Evolutionary conservation across 192 early-diverging fungal genomes (phyloP).

Genomic region (Backusella morwellensis): DNA sequence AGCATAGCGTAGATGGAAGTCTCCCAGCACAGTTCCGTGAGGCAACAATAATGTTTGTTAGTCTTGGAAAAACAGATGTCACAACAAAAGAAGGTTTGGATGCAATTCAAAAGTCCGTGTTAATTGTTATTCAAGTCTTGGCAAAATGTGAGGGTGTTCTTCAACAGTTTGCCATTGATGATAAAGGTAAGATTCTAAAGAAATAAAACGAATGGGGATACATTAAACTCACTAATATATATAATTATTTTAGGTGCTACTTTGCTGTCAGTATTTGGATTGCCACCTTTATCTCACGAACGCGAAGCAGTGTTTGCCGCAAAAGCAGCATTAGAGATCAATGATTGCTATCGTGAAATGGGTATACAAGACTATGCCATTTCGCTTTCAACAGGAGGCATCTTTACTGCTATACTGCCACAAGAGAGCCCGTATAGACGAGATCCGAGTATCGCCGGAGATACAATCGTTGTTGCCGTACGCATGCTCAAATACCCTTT

Average conservation of each 20-base stretch:
- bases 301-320: slow-evolving; percentile 50
- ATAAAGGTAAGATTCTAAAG: slow-evolving; percentile 33
- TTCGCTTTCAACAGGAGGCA: slow-evolving; percentile 45
- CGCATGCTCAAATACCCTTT: slow-evolving; percentile 50
- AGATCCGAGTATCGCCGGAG: slow-evolving; percentile 51
- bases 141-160: slow-evolving; percentile 49
- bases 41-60: slow-evolving; percentile 50
- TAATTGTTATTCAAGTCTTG: slow-evolving; percentile 23
- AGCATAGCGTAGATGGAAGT: slow-evolving; percentile 35
- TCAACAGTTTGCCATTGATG: slow-evolving; percentile 55
- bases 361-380: slow-evolving; percentile 40
- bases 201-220: not conserved
- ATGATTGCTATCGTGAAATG: slow-evolving; percentile 22
- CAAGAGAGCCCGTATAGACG: slow-evolving; percentile 46
- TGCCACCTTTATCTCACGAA: slow-evolving; percentile 52
- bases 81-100: slow-evolving; percentile 36
- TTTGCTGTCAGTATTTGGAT: slow-evolving; percentile 44
- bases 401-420: slow-evolving; percentile 43
- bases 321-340: slow-evolving; percentile 44
- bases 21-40: slow-evolving; percentile 50
- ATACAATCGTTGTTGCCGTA: slow-evolving; percentile 51
- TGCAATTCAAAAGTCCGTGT: slow-evolving; percentile 35
- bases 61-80: slow-evolving; percentile 41
- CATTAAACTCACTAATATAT: not conserved
- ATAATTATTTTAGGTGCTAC: slow-evolving; percentile 35